Evolutionary conservation across 306 rosid genomes (phyloP).

Genomic region (Crataegus laevigata): DNA sequence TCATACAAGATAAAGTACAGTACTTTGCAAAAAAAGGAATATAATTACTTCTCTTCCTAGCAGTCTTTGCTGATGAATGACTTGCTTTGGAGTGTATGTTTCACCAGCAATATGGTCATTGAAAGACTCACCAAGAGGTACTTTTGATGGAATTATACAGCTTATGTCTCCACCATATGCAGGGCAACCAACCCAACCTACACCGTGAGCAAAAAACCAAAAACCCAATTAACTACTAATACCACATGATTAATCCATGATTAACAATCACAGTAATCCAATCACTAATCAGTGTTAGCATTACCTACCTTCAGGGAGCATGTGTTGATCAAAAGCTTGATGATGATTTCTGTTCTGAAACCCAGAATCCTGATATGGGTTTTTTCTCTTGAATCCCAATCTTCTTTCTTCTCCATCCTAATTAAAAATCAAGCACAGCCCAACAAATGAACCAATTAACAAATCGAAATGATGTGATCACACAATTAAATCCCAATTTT

Average conservation of each 20-base stretch:
- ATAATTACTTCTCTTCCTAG: constrained; percentile 70
- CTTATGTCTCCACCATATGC: constrained; percentile 65
- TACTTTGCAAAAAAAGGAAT: not conserved
- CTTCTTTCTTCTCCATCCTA: constrained; percentile 8
- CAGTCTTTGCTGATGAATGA: constrained; percentile 89
- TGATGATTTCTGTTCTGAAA: not conserved
- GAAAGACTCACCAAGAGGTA: constrained; percentile 85
- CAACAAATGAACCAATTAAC: not conserved
- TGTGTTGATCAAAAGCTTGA: not conserved
- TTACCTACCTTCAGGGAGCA: constrained; percentile 9
- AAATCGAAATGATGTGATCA: not conserved
- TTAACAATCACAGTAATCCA: not conserved
- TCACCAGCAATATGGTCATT: constrained; percentile 65
- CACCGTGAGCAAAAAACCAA: not conserved
- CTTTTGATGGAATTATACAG: constrained; percentile 90
- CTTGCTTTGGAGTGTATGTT: constrained; percentile 97
- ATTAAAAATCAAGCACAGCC: not conserved
- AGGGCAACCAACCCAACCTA: constrained; percentile 98
- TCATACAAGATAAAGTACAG: not conserved
- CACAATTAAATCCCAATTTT: not conserved
- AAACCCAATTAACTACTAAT: not conserved
- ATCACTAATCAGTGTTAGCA: not conserved
- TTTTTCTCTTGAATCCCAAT: not conserved
- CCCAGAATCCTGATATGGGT: not conserved
- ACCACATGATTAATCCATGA: not conserved